These are phyloP conservation scores for Amyloporia xantha DNA, from an alignment of 768 basidiomycete genomes.

Conservation along the genomic window DNA sequence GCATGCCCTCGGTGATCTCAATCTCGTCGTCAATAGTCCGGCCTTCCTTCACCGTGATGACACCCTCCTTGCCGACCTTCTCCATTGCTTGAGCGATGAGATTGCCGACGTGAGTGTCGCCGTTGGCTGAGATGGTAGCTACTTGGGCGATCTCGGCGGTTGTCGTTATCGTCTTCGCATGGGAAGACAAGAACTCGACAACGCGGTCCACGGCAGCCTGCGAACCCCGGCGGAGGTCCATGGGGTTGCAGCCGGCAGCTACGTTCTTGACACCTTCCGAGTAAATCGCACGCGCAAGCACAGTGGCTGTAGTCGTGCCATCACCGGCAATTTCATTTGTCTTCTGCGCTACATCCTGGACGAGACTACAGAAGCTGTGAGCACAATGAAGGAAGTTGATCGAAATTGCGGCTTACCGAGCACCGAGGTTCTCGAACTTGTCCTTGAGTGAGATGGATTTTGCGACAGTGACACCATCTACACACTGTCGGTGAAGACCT, in stretches of 20 bases:
- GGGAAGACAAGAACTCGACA: constrained; percentile 79
- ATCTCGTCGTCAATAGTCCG: constrained; percentile 98
- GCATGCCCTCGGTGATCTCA: constrained; percentile 99
- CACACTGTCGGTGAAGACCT: neutral
- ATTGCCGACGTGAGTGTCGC: constrained; percentile 84
- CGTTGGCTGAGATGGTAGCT: constrained; percentile 85
- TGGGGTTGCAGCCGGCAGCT: constrained; percentile 97
- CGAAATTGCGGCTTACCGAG: constrained; percentile 54
- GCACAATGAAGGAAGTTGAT: neutral
- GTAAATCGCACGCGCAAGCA: constrained; percentile 95
- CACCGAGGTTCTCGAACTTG: constrained; percentile 98
- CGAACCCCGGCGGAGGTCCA: constrained; percentile 98
- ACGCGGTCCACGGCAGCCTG: constrained; percentile 95
- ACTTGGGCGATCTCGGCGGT: constrained; percentile 98
- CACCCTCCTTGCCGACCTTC: constrained; percentile 98
- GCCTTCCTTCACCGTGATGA: constrained; percentile 99
- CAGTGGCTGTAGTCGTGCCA: constrained; percentile 96
- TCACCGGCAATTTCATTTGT: constrained; percentile 97
- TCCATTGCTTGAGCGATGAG: constrained; percentile 99
- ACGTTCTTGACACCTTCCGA: constrained; percentile 99
- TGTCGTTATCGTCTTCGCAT: constrained; percentile 93
- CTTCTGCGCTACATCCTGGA: constrained; percentile 94
- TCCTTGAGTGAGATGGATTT: constrained; percentile 92
- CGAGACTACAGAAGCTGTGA: constrained; percentile 46
- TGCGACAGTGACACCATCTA: constrained; percentile 96